Evolutionary conservation across 257 asterid genomes (phyloP), one percentile per base, ranked within the genome.

Genomic region (Jasminum sambac): DNA sequence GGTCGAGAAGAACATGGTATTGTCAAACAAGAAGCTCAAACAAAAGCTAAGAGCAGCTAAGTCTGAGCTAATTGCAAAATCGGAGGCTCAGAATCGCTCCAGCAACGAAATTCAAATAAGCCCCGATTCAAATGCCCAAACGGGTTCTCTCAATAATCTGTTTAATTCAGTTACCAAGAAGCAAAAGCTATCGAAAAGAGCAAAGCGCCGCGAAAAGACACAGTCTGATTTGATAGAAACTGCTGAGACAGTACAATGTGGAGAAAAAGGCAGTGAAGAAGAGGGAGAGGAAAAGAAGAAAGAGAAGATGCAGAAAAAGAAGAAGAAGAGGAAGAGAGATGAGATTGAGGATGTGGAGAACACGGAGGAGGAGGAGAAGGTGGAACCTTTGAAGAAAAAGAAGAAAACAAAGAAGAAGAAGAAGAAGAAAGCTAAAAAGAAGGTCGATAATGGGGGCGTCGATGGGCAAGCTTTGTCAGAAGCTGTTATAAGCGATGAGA

Each of bases 11-110:
- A 55, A 55, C 2, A 55, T 55, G 99, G 96, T 89, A 58, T 76
- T 87, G 42, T 95, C 98, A 43, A 88, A 88, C 80, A 95, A 91
- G 87, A 95, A 85, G 89, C 84, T 80, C 21, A 95, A 91, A 83
- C 87, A 87, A 73, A 87, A 82, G 87, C 63, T 88, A 43, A 77
- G 96, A 78, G 91, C 89, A 63, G 86, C 84, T 30, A 94, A 82
- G 77, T 84, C 88, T 50, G 85, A 81, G 60, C n/a, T 78, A 66
- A 66, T 83, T n/a, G 78, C 79, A 42, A 84, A 72, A 44, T 78
- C 87, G 2, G 84, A 84, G 62, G 77, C 80, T 76, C 76, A 69
- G 69, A 72, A 62, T 57, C 72, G 52, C 57, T 11, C 67, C 3
- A 17, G 59, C 23, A 64, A 30, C 67, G 60, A 68, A 57, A 73